These are phyloP conservation scores for Umbelopsis vinacea DNA, from an alignment of 192 early-diverging fungal genomes.

Conservation along the genomic window DNA sequence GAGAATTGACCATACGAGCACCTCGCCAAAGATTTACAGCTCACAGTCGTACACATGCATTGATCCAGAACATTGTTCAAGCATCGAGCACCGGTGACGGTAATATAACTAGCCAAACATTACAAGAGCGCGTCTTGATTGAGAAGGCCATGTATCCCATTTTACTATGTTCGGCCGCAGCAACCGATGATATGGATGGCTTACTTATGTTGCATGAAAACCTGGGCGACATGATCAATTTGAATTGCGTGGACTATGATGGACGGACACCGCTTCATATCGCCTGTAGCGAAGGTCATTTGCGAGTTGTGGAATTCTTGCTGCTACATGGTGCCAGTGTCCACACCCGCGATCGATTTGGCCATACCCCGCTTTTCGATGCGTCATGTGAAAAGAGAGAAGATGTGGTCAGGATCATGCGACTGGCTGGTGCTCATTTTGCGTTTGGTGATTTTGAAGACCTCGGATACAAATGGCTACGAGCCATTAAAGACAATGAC, in stretches of 20 bases:
- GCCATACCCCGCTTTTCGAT: conserved; percentile 90
- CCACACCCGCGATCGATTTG: conserved; percentile 85
- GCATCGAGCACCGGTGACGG: conserved; percentile 37
- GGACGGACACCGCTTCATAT: conserved; percentile 87
- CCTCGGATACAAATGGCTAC: conserved; percentile 58
- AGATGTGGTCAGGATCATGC: conserved; percentile 70
- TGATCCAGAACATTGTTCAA: conserved; percentile 54
- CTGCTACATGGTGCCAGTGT: conserved; percentile 86
- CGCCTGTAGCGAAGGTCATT: conserved; percentile 78
- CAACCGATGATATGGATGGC: conserved; percentile 84
- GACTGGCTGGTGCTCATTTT: conserved; percentile 88
- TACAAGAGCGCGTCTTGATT: conserved; percentile 65
- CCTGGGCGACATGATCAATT: conserved; percentile 55
- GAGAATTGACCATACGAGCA: conserved; percentile 84
- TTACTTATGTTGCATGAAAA: conserved; percentile 65
- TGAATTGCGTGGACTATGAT: conserved; percentile 83
- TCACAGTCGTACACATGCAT: conserved; percentile 53
- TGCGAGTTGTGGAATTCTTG: conserved; percentile 74
- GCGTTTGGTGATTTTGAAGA: conserved; percentile 80
- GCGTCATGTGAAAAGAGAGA: conserved; percentile 67
- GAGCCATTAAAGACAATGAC: conserved; percentile 45
- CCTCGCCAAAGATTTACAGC: conserved; percentile 71
- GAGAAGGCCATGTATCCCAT: conserved; percentile 83
- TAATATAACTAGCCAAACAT: conserved; percentile 38
- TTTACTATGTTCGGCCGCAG: conserved; percentile 83